A percentile compares a stretch with the other conserved stretches of the same genome.
phyloP scores from a whole-genome alignment of 345 rosid genomes.

The Heritiera fomes region DNA sequence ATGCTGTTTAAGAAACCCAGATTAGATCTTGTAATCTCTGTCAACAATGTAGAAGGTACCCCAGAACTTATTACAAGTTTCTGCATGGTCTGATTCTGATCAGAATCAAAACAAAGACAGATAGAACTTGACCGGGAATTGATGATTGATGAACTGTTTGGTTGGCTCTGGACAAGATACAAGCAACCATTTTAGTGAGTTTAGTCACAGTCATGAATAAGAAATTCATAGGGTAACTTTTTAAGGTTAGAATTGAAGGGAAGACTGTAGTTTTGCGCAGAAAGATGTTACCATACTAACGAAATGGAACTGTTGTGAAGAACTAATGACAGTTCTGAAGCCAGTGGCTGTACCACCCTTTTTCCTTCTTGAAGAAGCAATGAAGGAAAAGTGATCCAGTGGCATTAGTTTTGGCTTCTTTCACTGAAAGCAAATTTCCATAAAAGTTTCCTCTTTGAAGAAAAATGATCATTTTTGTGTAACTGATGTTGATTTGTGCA shows the following conservation, averaged over 20 bases:
- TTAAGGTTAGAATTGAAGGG: neutral
- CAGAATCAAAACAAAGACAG: neutral
- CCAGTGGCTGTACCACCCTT: too few species aligned
- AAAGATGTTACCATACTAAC: neutral
- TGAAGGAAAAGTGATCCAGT: neutral
- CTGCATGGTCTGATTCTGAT: neutral
- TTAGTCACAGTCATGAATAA: too few species aligned
- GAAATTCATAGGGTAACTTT: neutral
- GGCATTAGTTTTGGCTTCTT: neutral
- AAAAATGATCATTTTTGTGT: too few species aligned
- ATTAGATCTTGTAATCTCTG: neutral
- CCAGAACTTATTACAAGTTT: neutral
- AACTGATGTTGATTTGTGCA: constrained; percentile 23
- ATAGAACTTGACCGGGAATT: neutral
- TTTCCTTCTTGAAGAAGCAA: neutral
- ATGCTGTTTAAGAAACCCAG: neutral
- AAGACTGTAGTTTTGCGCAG: neutral
- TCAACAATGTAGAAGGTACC: neutral
- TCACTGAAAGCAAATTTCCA: neutral
- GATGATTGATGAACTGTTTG: neutral
- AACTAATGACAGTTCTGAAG: constrained; percentile 5
- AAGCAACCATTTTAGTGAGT: neutral
- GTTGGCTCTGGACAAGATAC: neutral
- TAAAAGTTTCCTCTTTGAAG: too few species aligned
- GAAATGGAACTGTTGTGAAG: neutral